These are phyloP conservation scores for Microbotryomycetes sp. DNA, from an alignment of 1,284 basidiomycete genomes.

Conservation along the genomic window DNA sequence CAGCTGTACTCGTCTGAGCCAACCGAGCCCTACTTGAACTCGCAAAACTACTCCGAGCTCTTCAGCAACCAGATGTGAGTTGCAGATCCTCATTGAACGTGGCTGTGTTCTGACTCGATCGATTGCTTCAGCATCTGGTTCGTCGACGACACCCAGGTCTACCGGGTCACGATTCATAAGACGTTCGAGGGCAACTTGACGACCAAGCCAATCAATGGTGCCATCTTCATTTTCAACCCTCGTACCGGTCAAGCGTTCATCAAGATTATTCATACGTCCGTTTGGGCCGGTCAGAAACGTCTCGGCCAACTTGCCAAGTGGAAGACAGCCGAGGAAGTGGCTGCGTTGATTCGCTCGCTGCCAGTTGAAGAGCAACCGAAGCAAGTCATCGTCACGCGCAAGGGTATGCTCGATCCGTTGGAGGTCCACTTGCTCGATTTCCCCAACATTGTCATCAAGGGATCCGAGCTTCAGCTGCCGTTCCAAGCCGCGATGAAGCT, in stretches of 20 bases:
- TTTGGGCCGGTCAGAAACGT: slow-evolving; percentile 99
- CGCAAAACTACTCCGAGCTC: slow-evolving; percentile 52
- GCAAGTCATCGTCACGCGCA: slow-evolving; percentile 97
- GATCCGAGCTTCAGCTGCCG: slow-evolving; percentile 92
- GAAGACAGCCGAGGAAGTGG: slow-evolving; percentile 99
- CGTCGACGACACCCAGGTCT: slow-evolving; percentile 98
- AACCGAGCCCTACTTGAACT: slow-evolving; percentile 97
- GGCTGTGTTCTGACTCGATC: not conserved
- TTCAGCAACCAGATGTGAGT: slow-evolving; percentile 72
- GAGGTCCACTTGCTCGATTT: slow-evolving; percentile 97
- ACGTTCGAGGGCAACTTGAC: slow-evolving; percentile 99
- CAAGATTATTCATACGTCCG: slow-evolving; percentile 98
- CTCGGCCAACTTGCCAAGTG: slow-evolving; percentile 98
- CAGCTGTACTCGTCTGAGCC: slow-evolving; percentile 99
- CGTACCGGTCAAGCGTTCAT: slow-evolving; percentile 96
- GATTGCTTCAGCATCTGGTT: slow-evolving; percentile 71
- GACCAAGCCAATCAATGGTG: slow-evolving; percentile 98
- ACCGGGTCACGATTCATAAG: slow-evolving; percentile 99
- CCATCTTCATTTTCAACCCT: slow-evolving; percentile 99
- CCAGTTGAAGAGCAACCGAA: slow-evolving; percentile 99
- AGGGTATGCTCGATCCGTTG: slow-evolving; percentile 85
- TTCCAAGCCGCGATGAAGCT: slow-evolving; percentile 99
- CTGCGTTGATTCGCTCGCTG: slow-evolving; percentile 88
- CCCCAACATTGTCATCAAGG: slow-evolving; percentile 99
- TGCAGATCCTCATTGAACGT: too few species aligned